Percentiles rank a stretch among this genome's conserved stretches.
Conservation (phyloP, 2,329 filamentous ascomycete species). For the Pseudocercospora macadamiae region DNA sequence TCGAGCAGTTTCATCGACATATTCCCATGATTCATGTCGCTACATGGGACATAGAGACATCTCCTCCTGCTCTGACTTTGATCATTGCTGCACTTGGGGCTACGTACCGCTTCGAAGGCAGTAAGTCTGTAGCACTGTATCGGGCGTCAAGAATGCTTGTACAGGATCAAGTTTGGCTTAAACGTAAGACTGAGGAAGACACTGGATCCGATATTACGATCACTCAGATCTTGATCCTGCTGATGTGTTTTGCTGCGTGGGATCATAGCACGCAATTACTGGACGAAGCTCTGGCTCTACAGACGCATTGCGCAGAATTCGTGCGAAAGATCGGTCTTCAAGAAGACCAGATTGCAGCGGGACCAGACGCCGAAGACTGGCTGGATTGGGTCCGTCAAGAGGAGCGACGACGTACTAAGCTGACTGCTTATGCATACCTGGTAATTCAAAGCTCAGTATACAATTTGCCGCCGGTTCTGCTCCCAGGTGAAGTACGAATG, state of each 20-base stretch:
- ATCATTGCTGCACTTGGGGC: constrained; percentile 40
- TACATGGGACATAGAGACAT: constrained; percentile 37
- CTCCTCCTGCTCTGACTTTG: constrained; percentile 38
- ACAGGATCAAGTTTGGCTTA: constrained; percentile 22
- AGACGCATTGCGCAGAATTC: constrained; percentile 34
- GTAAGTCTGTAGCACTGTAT: constrained; percentile 37
- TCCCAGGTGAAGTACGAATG: neutral
- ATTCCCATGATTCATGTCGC: constrained; percentile 40
- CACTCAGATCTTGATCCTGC: constrained; percentile 32
- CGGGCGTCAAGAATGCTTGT: constrained; percentile 37
- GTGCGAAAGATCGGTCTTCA: constrained; percentile 28
- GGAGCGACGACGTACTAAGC: constrained; percentile 33
- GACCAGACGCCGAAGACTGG: neutral
- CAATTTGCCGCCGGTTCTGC: neutral
- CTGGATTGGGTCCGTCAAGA: constrained; percentile 35
- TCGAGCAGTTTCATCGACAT: constrained; percentile 35
- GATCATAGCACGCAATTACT: constrained; percentile 35
- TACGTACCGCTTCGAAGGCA: constrained; percentile 40
- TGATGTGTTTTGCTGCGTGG: constrained; percentile 40
- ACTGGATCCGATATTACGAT: neutral
- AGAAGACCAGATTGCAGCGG: neutral
- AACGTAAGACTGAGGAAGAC: neutral
- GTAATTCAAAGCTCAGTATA: constrained; percentile 1
- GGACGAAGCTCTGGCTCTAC: constrained; percentile 37
- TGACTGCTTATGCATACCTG: neutral